Base-by-base conservation (phyloP, 1,284 basidiomycete species). In the Golubevia pallescens region DNA sequence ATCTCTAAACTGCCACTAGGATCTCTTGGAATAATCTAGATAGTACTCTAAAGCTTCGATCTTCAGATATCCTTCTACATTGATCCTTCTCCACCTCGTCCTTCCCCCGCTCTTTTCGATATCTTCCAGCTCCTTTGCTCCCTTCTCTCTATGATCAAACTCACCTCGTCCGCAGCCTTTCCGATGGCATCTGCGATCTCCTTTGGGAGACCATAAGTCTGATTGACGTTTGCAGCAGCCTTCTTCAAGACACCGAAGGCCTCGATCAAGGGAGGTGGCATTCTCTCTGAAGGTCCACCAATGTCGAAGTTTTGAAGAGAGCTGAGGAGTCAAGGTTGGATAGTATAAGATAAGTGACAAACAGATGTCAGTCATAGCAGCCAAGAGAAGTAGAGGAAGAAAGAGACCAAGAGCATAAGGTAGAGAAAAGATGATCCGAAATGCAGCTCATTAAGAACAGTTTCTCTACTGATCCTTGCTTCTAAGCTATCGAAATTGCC, bases 231-330 rank as follows among this genome's bases (percentile, higher is more conserved):
- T 13, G 95, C 92, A 7, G 97, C 97, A 7, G 97, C 95, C 88
- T 97, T 97, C 88, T 99, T 99, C 84, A 99, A 89, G 19, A 97
- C 91, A 86, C 95, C 97, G 77, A 99, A 98, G 0, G 97, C 97
- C 86, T 97, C 94, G 88, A 99, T 97, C 63, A 99, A 88, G 19
- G 96, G 95, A 34, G 90, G 90, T 2, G 97, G 97, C 83, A 99
- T 91, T 71, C 95, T 91, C 87, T 99, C 97, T 3, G 92, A 88
- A 28, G 92, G 90, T 52, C 97, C 97, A 69, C 96, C 97, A 78
- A 99, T 99, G 86, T 99, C 95, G 84, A 99, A 99, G 88, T 99
- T 99, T 87, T 95, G 93, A 74, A 99, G 89, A 28, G 95, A 97
- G 60, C 92, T 93, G 73, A 3, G 13, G 8, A 42, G 10, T 4